A percentile compares a stretch with the other conserved stretches of the same genome.
Evolutionary conservation across 176 grass and related monocot species (phyloP).

Genomic region (Avena atlantica): DNA sequence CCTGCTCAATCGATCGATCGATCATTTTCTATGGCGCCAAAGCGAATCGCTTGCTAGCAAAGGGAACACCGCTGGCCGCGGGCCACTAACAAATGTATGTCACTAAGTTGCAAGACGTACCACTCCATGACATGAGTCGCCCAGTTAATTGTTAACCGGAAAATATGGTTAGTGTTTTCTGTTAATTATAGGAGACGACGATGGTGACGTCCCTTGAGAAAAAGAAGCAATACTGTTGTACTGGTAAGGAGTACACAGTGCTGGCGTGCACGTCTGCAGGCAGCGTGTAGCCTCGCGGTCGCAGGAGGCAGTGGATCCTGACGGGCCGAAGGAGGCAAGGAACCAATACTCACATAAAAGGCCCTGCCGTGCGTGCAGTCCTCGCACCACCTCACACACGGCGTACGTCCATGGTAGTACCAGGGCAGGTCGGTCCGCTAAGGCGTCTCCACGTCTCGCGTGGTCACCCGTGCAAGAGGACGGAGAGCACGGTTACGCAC

Average conservation of each 20-base stretch:
- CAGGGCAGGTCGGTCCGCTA: too few species aligned
- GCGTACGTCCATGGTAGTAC: not conserved
- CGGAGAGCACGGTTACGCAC: too few species aligned
- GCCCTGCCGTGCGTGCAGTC: not conserved
- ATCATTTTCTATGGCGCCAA: not conserved
- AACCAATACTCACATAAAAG: not conserved
- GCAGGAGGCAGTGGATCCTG: conserved; percentile 13
- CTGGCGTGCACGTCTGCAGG: not conserved
- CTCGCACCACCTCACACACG: too few species aligned
- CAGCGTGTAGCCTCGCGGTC: not conserved
- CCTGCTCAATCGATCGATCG: not conserved
- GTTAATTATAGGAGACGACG: too few species aligned
- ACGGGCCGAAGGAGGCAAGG: conserved; percentile 22
- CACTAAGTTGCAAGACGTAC: not conserved
- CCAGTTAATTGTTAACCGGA: not conserved
- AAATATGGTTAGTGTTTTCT: not conserved
- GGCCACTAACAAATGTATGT: not conserved
- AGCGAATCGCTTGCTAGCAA: conserved; percentile 41
- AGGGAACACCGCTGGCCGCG: not conserved
- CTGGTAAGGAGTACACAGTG: too few species aligned
- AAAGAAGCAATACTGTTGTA: too few species aligned
- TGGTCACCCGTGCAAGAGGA: too few species aligned
- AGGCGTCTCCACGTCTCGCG: too few species aligned
- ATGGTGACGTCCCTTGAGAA: too few species aligned
- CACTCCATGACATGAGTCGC: not conserved